Evolutionary conservation across 805 yeast genomes (phyloP).

Genomic region (Ogataea trehaloabstinens): DNA sequence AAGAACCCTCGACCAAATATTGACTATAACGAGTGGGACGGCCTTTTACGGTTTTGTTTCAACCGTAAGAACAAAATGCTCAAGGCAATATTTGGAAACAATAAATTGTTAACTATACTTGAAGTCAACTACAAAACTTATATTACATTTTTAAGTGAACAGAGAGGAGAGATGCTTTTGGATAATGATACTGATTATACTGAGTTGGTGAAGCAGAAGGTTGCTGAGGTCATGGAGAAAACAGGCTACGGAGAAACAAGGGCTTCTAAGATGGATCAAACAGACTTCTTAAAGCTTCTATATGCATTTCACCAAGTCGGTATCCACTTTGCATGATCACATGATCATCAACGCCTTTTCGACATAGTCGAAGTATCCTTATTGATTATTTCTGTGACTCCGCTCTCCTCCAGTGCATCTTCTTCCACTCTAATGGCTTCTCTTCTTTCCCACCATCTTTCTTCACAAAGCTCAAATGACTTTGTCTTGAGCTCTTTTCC

Average conservation of each 20-base stretch:
- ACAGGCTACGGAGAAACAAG: slow-evolving; percentile 84
- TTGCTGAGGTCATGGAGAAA: slow-evolving; percentile 69
- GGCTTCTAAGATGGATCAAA: slow-evolving; percentile 92
- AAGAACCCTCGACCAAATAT: slow-evolving; percentile 92
- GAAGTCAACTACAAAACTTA: slow-evolving; percentile 86
- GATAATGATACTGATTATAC: slow-evolving; percentile 40
- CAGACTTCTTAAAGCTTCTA: slow-evolving; percentile 80
- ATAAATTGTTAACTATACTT: slow-evolving; percentile 73
- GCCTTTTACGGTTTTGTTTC: slow-evolving; percentile 84
- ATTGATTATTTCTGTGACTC: slow-evolving; percentile 85
- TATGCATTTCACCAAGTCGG: slow-evolving; percentile 97
- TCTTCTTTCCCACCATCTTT: slow-evolving; percentile 98
- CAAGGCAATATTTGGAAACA: slow-evolving; percentile 86
- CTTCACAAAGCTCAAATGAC: slow-evolving; percentile 88
- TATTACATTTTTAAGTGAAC: slow-evolving; percentile 48
- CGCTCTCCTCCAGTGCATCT: slow-evolving; percentile 89
- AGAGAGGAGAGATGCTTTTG: slow-evolving; percentile 47
- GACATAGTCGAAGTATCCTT: slow-evolving; percentile 49
- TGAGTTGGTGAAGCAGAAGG: slow-evolving; percentile 61
- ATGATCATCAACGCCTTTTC: slow-evolving; percentile 50
- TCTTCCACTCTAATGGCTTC: slow-evolving; percentile 87
- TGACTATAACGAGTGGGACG: slow-evolving; percentile 97
- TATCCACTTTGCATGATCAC: slow-evolving; percentile 78
- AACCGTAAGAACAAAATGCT: slow-evolving; percentile 92
- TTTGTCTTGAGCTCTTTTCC: slow-evolving; percentile 88